Evolutionary conservation across 352 stramenopile genomes (phyloP), one percentile per base, ranked within the genome.

Genomic region (Pythium plurisporium): DNA sequence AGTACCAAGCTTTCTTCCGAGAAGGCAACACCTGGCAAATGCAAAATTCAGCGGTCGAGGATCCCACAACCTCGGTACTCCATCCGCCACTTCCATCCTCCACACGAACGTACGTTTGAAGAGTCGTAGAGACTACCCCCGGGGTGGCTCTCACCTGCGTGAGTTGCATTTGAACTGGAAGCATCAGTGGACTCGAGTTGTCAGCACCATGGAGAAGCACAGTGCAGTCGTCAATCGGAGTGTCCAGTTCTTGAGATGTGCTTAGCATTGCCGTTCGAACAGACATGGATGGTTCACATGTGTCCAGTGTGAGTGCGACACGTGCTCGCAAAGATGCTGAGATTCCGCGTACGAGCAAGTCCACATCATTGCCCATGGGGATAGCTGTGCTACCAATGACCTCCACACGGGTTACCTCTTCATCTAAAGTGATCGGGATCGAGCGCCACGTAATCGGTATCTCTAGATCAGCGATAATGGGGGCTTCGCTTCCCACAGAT

Each of bases 401-500:
- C 5, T 55, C 30, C 7, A 67, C 15, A 10, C 37, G 34, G 3
- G 40, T 29, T 2, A 20, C 6, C 1, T 0, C 23, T n/a, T n/a
- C n/a, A 7, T 42, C 11, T 5, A n/a, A 20, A 22, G 22, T 19
- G 1, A 34, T 17, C 10, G 36, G 22, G 7, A 67, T n/a, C n/a
- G 58, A 41, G 1, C 12, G 41, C 65, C 62, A 76, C 15, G 19
- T 45, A 6, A 72, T 41, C 9, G 69, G 59, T 6, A 76, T 26
- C n/a, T 42, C 52, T 15, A 67, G 46, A 8, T 54, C 36, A 10
- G 43, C 59, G 22, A 50, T 27, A 31, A 66, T 33, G 19, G 27
- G 14, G 6, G 14, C 22, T n/a, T 26, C n/a, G 1, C 2, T 40
- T 23, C 22, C 34, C 14, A 15, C 9, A 20, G 19, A 33, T 23